A percentile compares a stretch with the other conserved stretches of the same genome.
Conservation (phyloP, 2,329 filamentous ascomycete genomes). For the Ceratocystis alfenasii region DNA sequence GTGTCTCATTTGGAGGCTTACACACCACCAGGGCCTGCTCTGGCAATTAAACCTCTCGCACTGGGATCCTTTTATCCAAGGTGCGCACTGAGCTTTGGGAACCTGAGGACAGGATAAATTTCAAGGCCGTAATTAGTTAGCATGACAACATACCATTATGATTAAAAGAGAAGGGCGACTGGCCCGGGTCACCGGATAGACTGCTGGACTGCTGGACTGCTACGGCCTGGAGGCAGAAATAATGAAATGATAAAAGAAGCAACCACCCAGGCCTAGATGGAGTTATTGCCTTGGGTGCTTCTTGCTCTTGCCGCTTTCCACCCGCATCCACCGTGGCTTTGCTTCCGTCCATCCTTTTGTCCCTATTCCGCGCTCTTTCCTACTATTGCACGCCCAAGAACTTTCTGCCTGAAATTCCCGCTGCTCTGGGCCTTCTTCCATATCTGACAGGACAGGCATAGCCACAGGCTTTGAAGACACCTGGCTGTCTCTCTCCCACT, state of each 20-base stretch:
- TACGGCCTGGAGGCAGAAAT: not conserved
- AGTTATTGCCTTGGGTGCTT: not conserved
- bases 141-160: not conserved
- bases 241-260: not conserved
- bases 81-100: not conserved
- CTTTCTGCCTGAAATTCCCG: not conserved
- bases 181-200: conserved; percentile 1
- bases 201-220: not conserved
- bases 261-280: not conserved
- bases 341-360: not conserved
- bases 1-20: not conserved
- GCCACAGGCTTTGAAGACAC: not conserved
- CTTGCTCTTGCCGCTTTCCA: not conserved
- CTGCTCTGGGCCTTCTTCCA: not conserved
- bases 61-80: not conserved
- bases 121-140: not conserved
- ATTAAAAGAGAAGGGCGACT: not conserved
- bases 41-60: not conserved
- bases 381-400: not conserved
- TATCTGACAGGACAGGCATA: not conserved
- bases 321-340: not conserved
- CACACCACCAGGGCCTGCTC: not conserved
- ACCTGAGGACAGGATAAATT: not conserved
- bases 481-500: not conserved
- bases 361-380: not conserved